Percentiles rank a stretch among this genome's conserved stretches.
These are phyloP conservation scores for Trametes meyenii DNA, from an alignment of 768 basidiomycete genomes.

Conservation along the genomic window DNA sequence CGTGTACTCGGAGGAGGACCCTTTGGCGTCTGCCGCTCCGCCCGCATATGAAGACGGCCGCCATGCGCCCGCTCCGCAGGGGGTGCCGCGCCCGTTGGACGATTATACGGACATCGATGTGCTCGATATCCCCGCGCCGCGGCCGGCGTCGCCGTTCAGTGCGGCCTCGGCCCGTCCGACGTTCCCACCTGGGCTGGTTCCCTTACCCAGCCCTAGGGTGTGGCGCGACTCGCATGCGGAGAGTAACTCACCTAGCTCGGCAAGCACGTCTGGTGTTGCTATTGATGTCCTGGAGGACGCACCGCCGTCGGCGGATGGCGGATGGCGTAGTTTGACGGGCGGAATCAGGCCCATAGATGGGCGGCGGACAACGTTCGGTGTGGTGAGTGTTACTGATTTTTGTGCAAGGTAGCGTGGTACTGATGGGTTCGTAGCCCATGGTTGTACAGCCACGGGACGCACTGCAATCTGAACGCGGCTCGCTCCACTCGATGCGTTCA, in stretches of 20 bases:
- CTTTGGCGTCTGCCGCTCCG: slow-evolving; percentile 5
- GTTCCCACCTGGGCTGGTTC: slow-evolving; percentile 43
- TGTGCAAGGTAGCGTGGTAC: background rate
- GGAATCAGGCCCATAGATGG: slow-evolving; percentile 34
- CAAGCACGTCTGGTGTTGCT: slow-evolving; percentile 35
- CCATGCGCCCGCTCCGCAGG: background rate
- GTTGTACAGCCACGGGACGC: slow-evolving; percentile 45
- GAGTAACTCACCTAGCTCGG: slow-evolving; percentile 18
- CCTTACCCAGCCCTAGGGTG: slow-evolving; percentile 31
- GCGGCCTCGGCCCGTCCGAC: slow-evolving; percentile 29
- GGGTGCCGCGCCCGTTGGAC: background rate
- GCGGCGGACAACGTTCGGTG: slow-evolving; percentile 61
- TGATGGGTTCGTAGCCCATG: slow-evolving; percentile 40
- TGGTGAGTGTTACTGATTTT: slow-evolving; percentile 46
- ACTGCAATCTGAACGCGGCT: slow-evolving; percentile 61
- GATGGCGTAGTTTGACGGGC: slow-evolving; percentile 61
- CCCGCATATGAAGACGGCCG: slow-evolving; percentile 26
- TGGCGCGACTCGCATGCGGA: slow-evolving; percentile 39
- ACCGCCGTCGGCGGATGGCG: slow-evolving; percentile 61
- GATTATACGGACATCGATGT: slow-evolving; percentile 40
- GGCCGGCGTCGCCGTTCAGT: slow-evolving; percentile 55
- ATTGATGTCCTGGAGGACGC: slow-evolving; percentile 71
- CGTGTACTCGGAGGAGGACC: background rate
- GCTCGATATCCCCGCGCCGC: slow-evolving; percentile 61
- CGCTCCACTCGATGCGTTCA: slow-evolving; percentile 65